Conservation (phyloP, 2,329 filamentous ascomycete genomes). For the Talaromyces sp. region DNA sequence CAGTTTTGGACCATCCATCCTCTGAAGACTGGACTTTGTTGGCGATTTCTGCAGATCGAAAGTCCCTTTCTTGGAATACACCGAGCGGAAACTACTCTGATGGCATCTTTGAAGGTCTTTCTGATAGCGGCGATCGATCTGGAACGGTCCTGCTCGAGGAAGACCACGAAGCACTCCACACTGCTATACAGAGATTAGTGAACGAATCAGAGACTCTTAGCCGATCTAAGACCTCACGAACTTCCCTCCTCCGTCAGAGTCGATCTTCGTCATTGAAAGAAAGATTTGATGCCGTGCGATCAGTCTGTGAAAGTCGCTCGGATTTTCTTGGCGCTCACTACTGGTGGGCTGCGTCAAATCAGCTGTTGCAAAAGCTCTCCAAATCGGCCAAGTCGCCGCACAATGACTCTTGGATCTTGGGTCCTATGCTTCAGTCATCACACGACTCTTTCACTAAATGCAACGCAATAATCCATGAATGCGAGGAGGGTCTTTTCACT, state of each 20-base stretch:
- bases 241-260: conserved; percentile 13
- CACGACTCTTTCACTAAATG: conserved; percentile 33
- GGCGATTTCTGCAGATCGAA: conserved; percentile 72
- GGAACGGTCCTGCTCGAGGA: conserved; percentile 61
- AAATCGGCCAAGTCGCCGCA: conserved; percentile 44
- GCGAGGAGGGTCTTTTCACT: conserved; percentile 61
- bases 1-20: conserved; percentile 70
- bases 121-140: conserved; percentile 39
- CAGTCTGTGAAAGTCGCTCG: conserved; percentile 71
- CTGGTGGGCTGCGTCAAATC: conserved; percentile 79
- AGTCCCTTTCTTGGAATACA: conserved; percentile 65
- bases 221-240: conserved; percentile 34
- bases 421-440: conserved; percentile 65
- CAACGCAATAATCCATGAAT: conserved; percentile 33
- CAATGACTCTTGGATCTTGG: conserved; percentile 69
- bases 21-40: conserved; percentile 79
- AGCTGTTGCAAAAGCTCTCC: conserved; percentile 63
- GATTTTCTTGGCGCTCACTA: conserved; percentile 81
- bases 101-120: conserved; percentile 60
- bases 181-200: conserved; percentile 75
- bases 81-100: conserved; percentile 56
- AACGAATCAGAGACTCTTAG: conserved; percentile 79
- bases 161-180: conserved; percentile 76
- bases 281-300: conserved; percentile 63
- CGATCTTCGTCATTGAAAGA: conserved; percentile 31